phyloP scores from a whole-genome alignment of 225 moss, liverwort and hornwort genomes.

The Lunularia cruciata region DNA sequence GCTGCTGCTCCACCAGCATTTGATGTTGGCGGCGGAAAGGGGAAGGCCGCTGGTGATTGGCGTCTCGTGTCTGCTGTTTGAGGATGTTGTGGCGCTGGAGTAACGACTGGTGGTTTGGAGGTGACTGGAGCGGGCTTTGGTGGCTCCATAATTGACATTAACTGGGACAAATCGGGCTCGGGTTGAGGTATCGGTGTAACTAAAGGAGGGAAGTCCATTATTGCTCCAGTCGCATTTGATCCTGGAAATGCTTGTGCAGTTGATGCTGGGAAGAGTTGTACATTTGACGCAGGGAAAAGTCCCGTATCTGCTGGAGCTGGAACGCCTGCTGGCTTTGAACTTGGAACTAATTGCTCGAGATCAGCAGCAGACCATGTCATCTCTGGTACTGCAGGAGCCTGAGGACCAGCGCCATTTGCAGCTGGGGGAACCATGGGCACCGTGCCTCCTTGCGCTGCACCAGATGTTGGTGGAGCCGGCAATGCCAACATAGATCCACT shows the following conservation, averaged over 20 bases:
- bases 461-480: conserved; percentile 27
- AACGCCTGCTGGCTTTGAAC: conserved; percentile 11
- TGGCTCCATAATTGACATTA: conserved; percentile 18
- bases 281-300: conserved; percentile 15
- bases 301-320: conserved; percentile 9
- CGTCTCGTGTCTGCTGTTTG: conserved; percentile 11
- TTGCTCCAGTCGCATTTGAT: conserved; percentile 9
- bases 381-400: conserved; percentile 3
- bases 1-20: conserved; percentile 10
- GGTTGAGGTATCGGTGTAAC: conserved; percentile 20
- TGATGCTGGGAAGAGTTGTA: conserved; percentile 6
- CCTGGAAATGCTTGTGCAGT: conserved; percentile 17
- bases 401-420: conserved; percentile 21
- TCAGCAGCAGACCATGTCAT: conserved; percentile 30
- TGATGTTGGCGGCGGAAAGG: conserved; percentile 6
- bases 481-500: conserved; percentile 44
- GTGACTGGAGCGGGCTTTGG: conserved; percentile 8
- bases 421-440: conserved; percentile 4
- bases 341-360: conserved; percentile 28
- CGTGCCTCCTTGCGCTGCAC: conserved; percentile 4
- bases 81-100: conserved; percentile 13
- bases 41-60: conserved; percentile 7
- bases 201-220: conserved; percentile 19
- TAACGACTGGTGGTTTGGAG: neutral
- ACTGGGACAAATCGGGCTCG: conserved; percentile 27